phyloP scores from a whole-genome alignment of 2,329 filamentous ascomycete genomes.

The Sphaerulina musiva region DNA sequence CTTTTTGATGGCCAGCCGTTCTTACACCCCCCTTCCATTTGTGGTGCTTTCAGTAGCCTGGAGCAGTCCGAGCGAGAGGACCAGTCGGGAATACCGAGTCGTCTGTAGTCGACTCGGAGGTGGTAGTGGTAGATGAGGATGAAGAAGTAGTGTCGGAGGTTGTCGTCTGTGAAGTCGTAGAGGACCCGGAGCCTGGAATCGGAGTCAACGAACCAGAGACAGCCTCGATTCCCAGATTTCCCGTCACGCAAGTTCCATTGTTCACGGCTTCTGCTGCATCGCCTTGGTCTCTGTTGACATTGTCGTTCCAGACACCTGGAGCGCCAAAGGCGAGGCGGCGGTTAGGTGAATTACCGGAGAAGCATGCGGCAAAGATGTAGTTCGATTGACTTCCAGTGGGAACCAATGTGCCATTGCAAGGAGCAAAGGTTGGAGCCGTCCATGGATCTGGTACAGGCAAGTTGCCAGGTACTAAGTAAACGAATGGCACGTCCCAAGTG shows the following conservation, averaged over 20 bases:
- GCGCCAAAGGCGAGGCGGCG: constrained; percentile 3
- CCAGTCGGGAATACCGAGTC: too few relatives aligned
- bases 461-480: background rate
- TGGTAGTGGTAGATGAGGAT: background rate
- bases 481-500: constrained; percentile 2
- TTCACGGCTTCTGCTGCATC: constrained; percentile 1
- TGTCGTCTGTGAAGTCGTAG: background rate
- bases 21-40: too few relatives aligned
- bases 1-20: too few relatives aligned
- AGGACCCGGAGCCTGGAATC: background rate
- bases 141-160: background rate
- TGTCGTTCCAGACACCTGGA: background rate
- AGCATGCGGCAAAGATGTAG: constrained; percentile 3
- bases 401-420: background rate
- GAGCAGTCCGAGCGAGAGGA: too few relatives aligned
- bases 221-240: constrained; percentile 1
- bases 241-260: constrained; percentile 4
- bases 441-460: constrained; percentile 2
- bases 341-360: background rate
- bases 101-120: too few relatives aligned
- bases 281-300: background rate
- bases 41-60: too few relatives aligned
- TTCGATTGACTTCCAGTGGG: background rate
- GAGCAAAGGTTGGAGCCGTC: constrained; percentile 4
- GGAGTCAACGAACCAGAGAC: constrained; percentile 2